Conservation (phyloP, 2,329 filamentous ascomycete species). For the Lasiodiplodia hormozganensis region DNA sequence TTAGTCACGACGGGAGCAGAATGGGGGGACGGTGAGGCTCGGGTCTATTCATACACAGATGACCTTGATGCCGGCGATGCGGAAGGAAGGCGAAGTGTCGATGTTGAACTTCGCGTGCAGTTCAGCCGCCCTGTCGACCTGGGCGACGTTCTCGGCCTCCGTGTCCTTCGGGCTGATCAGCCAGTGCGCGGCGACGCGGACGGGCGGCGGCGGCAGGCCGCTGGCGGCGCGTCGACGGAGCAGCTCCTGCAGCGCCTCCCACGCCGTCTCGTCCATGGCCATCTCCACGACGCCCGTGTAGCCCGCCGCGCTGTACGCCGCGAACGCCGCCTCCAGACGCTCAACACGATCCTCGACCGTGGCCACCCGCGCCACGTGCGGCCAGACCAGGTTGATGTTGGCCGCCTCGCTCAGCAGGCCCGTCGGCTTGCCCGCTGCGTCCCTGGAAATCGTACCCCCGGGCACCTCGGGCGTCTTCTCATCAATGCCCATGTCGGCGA, state of each 20-base stretch:
- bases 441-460: slow-evolving; percentile 61
- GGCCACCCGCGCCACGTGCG: slow-evolving; percentile 58
- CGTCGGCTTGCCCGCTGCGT: slow-evolving; percentile 54
- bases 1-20: neutral
- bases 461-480: slow-evolving; percentile 53
- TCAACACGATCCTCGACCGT: slow-evolving; percentile 57
- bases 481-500: slow-evolving; percentile 58
- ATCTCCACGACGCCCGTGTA: slow-evolving; percentile 65
- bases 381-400: slow-evolving; percentile 63
- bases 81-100: slow-evolving; percentile 53
- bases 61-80: slow-evolving; percentile 68
- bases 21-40: neutral
- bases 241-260: slow-evolving; percentile 54
- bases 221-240: slow-evolving; percentile 33
- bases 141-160: slow-evolving; percentile 54
- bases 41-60: slow-evolving; percentile 51
- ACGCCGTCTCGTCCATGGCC: slow-evolving; percentile 65
- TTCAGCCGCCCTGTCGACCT: slow-evolving; percentile 61
- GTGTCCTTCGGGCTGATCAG: slow-evolving; percentile 57
- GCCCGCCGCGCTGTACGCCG: slow-evolving; percentile 58
- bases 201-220: slow-evolving; percentile 42
- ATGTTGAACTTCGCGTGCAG: slow-evolving; percentile 55
- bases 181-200: slow-evolving; percentile 65
- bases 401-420: slow-evolving; percentile 63
- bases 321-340: slow-evolving; percentile 56